Base-by-base conservation (phyloP, 2,329 filamentous ascomycete genomes). In the Hymenoscyphus salicellus region DNA sequence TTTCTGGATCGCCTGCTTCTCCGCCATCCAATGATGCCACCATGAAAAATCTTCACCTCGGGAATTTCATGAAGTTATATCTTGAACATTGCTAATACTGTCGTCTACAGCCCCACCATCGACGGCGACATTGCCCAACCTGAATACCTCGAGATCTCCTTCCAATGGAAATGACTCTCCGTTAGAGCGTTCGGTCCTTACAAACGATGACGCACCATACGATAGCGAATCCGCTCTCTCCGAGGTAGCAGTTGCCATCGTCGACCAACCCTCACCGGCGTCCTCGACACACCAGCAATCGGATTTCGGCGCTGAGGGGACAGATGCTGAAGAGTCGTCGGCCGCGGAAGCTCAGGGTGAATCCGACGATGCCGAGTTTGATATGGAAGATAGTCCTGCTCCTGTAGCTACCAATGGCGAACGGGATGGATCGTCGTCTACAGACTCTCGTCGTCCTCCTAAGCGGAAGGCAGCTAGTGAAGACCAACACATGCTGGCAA, bases 401-500 rank as follows among this genome's bases (percentile, higher is more conserved):
- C 79, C 78, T 49, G 77, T 74, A 49, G 80, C 79, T 61, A 81
- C 80, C 65, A 81, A 83, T 61, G 79, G 77, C 63, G 77, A 74
- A 60, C 78, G 80, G 60, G 82, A 84, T 70, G 70, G 74, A 57
- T 91, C 89, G 69, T 86, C 86, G 74, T 95, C 92, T 57, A 84
- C 87, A 72, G 88, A 89, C 72, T 91, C 89, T 55, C 84, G 83
- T 68, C 84, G 87, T 74, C 85, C 84, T 59, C 78, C 83, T 66
- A 97, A 97, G 82, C 89, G 93, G 78, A 90, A 91, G 79, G 78
- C 83, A 70, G 77, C 83, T 75, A 76, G 85, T 43, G 87, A 89
- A 60, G 91, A 95, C 65, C 89, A 93, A 57, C 93, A 88, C 75
- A 97, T 98, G 72, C 85, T 89, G 73, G 90, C 92, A 74, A 96